Conservation (phyloP, 2,329 filamentous ascomycete species). For the Ophiostoma ulmi region DNA sequence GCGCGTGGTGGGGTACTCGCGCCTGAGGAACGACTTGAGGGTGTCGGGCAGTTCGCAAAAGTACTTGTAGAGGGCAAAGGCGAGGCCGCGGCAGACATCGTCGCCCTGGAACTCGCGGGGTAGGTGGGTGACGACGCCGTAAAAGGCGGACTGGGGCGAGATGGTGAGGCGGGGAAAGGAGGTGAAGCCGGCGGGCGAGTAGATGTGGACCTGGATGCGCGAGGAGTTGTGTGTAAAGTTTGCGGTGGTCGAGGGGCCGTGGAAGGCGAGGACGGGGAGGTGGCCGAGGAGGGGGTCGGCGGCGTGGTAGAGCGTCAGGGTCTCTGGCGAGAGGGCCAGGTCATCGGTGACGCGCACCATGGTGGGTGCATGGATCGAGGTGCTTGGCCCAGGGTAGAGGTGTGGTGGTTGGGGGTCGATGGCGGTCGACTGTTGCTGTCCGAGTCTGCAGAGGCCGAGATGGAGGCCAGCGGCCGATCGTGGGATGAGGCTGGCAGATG, state of each 20-base stretch:
- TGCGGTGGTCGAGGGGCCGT: slow-evolving; percentile 82
- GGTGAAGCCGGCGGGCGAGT: slow-evolving; percentile 81
- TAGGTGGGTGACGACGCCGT: slow-evolving; percentile 81
- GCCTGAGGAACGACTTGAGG: slow-evolving; percentile 66
- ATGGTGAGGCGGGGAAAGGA: slow-evolving; percentile 89
- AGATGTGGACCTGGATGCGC: slow-evolving; percentile 89
- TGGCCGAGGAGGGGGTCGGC: slow-evolving; percentile 78
- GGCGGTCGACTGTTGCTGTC: not conserved
- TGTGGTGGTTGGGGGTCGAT: not conserved
- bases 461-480: slow-evolving; percentile 10
- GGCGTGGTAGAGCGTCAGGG: slow-evolving; percentile 82
- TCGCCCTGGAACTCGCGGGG: slow-evolving; percentile 94
- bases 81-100: slow-evolving; percentile 83
- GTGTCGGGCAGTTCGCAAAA: slow-evolving; percentile 77
- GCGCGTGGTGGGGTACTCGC: slow-evolving; percentile 49
- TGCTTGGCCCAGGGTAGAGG: no score
- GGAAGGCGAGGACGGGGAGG: slow-evolving; percentile 81
- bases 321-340: slow-evolving; percentile 72
- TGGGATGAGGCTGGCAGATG: not conserved
- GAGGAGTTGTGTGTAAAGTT: slow-evolving; percentile 85
- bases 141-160: slow-evolving; percentile 86
- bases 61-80: slow-evolving; percentile 91
- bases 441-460: not conserved
- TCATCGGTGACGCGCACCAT: slow-evolving; percentile 83
- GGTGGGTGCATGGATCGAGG: slow-evolving; percentile 32